A percentile compares a stretch with the other conserved stretches of the same genome.
Conservation (phyloP, 2,329 filamentous ascomycete species). For the Fusarium coffeatum region DNA sequence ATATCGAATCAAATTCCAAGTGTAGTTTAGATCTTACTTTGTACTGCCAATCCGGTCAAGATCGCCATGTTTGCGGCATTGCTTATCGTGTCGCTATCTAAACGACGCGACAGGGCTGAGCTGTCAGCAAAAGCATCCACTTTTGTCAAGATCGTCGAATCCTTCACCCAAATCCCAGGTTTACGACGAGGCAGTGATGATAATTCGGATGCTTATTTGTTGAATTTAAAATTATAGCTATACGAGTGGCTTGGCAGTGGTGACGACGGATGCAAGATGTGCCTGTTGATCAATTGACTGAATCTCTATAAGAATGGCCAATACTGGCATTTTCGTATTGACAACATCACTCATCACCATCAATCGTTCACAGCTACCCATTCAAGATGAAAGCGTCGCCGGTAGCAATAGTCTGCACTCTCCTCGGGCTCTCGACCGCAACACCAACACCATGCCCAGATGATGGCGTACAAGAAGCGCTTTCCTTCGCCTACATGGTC, state of each 20-base stretch:
- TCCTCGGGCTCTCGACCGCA: neutral
- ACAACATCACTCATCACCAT: neutral
- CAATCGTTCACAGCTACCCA: neutral
- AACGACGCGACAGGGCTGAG: neutral
- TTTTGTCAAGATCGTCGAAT: neutral
- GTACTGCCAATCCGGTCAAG: neutral
- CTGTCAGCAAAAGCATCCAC: neutral
- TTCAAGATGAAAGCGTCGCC: neutral
- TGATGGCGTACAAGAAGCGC: neutral
- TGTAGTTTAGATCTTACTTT: neutral
- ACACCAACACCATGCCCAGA: neutral
- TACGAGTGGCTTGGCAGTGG: neutral
- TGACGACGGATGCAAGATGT: neutral
- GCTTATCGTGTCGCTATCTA: slow-evolving; percentile 3
- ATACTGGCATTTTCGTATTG: neutral
- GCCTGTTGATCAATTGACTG: neutral
- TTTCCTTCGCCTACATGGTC: neutral
- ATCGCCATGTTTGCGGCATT: neutral
- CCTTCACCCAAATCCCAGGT: neutral
- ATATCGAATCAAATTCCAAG: neutral
- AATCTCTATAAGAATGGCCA: neutral
- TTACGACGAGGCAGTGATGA: neutral
- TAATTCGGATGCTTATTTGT: neutral
- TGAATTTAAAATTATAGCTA: neutral
- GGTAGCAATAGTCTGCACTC: neutral